Conservation (phyloP, 768 basidiomycete genomes). For the Xerocomellus intermedius region DNA sequence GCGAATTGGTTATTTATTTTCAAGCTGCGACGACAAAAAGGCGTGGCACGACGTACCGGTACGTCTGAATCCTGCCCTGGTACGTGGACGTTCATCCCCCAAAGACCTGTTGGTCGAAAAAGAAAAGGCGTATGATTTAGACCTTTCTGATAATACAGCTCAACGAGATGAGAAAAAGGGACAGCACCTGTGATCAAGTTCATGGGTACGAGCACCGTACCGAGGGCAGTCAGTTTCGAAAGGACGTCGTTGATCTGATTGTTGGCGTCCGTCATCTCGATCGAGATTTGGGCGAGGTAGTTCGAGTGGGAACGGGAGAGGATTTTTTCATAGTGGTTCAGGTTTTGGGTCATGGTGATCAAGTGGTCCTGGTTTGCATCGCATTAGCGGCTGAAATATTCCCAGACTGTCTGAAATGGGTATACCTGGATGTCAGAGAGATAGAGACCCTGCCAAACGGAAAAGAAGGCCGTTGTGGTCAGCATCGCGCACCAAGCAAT, state of each 20-base stretch:
- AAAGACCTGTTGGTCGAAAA: conserved; percentile 55
- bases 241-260: conserved; percentile 99
- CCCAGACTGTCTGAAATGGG: neutral
- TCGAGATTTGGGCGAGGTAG: conserved; percentile 98
- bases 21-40: neutral
- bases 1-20: neutral
- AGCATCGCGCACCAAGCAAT: neutral
- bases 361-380: conserved; percentile 71
- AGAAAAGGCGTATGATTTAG: neutral
- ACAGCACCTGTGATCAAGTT: conserved; percentile 86
- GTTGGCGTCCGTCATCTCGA: conserved; percentile 99
- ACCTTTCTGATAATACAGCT: neutral
- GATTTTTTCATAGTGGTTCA: conserved; percentile 99
- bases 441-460: conserved; percentile 70
- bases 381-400: neutral
- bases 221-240: conserved; percentile 93
- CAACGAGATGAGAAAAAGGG: neutral
- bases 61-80: conserved; percentile 67
- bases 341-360: conserved; percentile 99
- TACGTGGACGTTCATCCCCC: conserved; percentile 99
- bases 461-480: neutral
- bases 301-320: conserved; percentile 98
- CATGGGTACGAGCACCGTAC: conserved; percentile 97
- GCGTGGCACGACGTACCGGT: conserved; percentile 29
- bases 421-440: conserved; percentile 88